Evolutionary conservation across 768 basidiomycete genomes (phyloP).

Genomic region (Suillus subluteus): DNA sequence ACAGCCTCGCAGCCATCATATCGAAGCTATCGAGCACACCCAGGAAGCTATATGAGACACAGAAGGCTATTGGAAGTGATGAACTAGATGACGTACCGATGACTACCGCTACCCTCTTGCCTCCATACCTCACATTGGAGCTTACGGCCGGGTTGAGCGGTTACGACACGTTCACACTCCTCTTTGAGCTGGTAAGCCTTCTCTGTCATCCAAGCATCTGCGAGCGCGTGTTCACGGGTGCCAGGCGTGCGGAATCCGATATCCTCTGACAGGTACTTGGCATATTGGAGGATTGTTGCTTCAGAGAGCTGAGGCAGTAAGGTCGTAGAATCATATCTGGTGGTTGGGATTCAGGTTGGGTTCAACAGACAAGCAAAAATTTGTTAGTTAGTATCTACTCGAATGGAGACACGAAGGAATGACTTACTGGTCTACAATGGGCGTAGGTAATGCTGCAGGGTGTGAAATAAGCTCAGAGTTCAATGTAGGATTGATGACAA

Average conservation of each 20-base stretch:
- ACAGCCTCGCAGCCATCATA: conserved; percentile 83
- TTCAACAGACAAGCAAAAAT: neutral
- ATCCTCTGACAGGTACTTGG: conserved; percentile 75
- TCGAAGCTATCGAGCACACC: conserved; percentile 66
- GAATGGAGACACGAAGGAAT: neutral
- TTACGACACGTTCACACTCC: conserved; percentile 61
- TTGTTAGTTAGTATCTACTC: neutral
- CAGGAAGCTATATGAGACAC: neutral
- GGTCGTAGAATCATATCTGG: conserved; percentile 53
- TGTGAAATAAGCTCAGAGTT: neutral
- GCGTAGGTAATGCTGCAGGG: conserved; percentile 56
- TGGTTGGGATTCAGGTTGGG: neutral
- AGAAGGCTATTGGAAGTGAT: neutral
- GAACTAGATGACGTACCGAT: conserved; percentile 59
- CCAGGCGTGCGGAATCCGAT: conserved; percentile 94
- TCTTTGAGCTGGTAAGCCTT: conserved; percentile 63
- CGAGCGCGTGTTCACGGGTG: conserved; percentile 83
- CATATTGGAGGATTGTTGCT: conserved; percentile 61
- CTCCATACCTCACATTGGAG: conserved; percentile 93
- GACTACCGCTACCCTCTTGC: conserved; percentile 86
- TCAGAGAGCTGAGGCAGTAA: conserved; percentile 74
- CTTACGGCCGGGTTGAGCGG: conserved; percentile 47
- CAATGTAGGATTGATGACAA: neutral
- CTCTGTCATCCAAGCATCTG: conserved; percentile 80
- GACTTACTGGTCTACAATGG: conserved; percentile 56